These are phyloP conservation scores for Candida michaelii DNA, from an alignment of 805 yeast genomes.

Conservation along the genomic window DNA sequence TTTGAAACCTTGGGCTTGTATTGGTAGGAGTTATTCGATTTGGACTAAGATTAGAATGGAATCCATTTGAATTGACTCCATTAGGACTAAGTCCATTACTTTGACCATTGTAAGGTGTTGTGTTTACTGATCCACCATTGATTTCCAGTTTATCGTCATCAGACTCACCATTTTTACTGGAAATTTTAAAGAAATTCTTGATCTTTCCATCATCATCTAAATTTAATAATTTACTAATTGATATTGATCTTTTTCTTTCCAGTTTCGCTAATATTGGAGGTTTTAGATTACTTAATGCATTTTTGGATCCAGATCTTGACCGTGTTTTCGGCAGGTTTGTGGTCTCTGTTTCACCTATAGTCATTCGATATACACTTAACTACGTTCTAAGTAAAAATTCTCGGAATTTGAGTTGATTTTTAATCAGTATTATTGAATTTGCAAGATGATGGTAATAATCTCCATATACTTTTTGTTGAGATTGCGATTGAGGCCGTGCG, in stretches of 20 bases:
- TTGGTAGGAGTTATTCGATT: not conserved
- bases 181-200: conserved; percentile 14
- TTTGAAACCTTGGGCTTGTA: not conserved
- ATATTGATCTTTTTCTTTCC: conserved; percentile 14
- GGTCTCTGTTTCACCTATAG: not conserved
- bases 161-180: not conserved
- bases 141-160: conserved; percentile 10
- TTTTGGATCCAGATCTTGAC: conserved; percentile 5
- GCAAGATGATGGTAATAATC: not conserved
- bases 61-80: not conserved
- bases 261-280: conserved; percentile 14
- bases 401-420: not conserved
- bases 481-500: conserved; percentile 1
- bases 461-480: not conserved
- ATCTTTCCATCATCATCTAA: conserved; percentile 8
- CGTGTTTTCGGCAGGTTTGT: conserved; percentile 4
- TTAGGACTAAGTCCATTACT: not conserved
- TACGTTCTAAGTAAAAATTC: not conserved
- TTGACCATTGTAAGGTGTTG: not conserved
- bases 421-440: not conserved
- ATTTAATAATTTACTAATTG: conserved; percentile 13
- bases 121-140: not conserved
- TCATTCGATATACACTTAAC: not conserved
- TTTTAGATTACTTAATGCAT: conserved; percentile 6
- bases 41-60: not conserved